phyloP scores from a whole-genome alignment of 2,329 filamentous ascomycete species.

The Penicillium hesseltinei region DNA sequence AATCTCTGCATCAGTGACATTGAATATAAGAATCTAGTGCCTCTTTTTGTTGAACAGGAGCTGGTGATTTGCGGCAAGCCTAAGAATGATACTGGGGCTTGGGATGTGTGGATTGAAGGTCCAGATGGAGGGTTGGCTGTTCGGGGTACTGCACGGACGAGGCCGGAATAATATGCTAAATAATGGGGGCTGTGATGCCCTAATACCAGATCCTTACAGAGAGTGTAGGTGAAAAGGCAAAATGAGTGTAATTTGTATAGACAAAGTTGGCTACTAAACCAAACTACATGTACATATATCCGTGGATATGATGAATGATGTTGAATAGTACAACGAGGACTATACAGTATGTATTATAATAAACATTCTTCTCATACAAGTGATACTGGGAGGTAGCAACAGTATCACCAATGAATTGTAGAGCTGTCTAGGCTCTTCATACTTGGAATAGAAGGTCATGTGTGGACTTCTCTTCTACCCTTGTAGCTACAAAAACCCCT shows the following conservation, averaged over 20 bases:
- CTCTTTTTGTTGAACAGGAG: slow-evolving; percentile 71
- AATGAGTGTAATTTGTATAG: not conserved
- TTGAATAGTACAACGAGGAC: too few relatives aligned
- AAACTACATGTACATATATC: too few relatives aligned
- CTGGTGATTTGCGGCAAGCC: slow-evolving; percentile 67
- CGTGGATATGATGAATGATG: too few relatives aligned
- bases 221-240: not conserved
- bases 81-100: slow-evolving; percentile 44
- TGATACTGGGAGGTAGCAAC: too few relatives aligned
- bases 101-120: slow-evolving; percentile 66
- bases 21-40: slow-evolving; percentile 77
- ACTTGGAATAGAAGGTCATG: too few relatives aligned
- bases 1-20: slow-evolving; percentile 53
- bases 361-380: too few relatives aligned
- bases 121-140: slow-evolving; percentile 62
- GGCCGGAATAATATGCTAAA: not conserved
- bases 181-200: not conserved
- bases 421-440: too few relatives aligned
- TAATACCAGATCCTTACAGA: not conserved
- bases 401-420: too few relatives aligned
- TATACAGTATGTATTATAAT: too few relatives aligned
- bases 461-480: too few relatives aligned
- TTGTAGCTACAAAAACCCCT: too few relatives aligned
- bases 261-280: too few relatives aligned
- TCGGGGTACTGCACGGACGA: slow-evolving; percentile 51